Percentiles rank a stretch among this genome's conserved stretches.
Evolutionary conservation across 1,284 basidiomycete species (phyloP).

Genomic region (Irpex lacteus): DNA sequence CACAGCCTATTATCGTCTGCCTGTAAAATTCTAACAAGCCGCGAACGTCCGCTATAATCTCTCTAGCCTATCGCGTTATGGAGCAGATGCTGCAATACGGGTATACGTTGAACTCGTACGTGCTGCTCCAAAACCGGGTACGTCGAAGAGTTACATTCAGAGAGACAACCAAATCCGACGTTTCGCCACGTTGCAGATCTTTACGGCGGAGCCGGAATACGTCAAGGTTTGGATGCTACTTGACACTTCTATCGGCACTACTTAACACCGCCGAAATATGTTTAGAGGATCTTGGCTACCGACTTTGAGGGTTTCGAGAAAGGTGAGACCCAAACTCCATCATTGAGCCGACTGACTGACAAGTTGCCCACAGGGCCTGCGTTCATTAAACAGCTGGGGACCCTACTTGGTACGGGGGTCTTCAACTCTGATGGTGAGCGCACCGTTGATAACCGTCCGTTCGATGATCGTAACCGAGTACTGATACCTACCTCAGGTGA

Average conservation of each 20-base stretch:
- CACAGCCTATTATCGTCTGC: too few relatives aligned
- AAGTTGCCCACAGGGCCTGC: slow-evolving; percentile 5
- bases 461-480: too few relatives aligned
- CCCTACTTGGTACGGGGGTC: slow-evolving; percentile 17
- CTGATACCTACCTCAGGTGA: slow-evolving; percentile 28
- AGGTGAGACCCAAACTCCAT: slow-evolving; percentile 25
- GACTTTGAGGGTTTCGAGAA: slow-evolving; percentile 43
- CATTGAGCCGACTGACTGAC: background rate
- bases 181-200: slow-evolving; percentile 17
- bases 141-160: background rate
- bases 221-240: slow-evolving; percentile 23
- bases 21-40: too few relatives aligned
- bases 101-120: slow-evolving; percentile 15
- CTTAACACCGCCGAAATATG: background rate
- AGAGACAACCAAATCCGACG: too few relatives aligned
- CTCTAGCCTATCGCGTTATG: slow-evolving; percentile 19
- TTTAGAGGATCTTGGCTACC: slow-evolving; percentile 36
- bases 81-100: slow-evolving; percentile 19
- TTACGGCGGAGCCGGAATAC: slow-evolving; percentile 33
- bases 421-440: slow-evolving; percentile 34
- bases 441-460: too few relatives aligned
- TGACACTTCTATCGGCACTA: background rate
- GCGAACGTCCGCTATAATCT: too few relatives aligned
- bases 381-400: slow-evolving; percentile 16
- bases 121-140: slow-evolving; percentile 21